Conservation (phyloP, 139 green algal genomes). For the Auxenochlorella pyrenoidosa region DNA sequence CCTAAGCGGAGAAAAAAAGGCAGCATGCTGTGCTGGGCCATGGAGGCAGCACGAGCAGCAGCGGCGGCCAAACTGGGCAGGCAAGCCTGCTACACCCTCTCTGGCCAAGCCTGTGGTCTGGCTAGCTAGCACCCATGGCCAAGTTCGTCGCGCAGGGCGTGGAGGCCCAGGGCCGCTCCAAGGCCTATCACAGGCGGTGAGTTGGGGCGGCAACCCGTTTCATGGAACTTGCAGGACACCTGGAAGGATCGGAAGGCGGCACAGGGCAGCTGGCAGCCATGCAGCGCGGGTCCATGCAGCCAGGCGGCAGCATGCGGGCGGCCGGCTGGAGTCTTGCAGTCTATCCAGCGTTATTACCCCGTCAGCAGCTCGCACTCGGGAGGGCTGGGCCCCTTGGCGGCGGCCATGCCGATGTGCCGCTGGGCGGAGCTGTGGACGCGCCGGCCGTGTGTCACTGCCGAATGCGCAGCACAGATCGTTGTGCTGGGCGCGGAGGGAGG, state of each 20-base stretch:
- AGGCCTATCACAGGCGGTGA: conserved; percentile 66
- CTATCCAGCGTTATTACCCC: background rate
- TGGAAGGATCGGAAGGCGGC: background rate
- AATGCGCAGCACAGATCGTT: background rate
- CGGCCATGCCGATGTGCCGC: conserved; percentile 1
- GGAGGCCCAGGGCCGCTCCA: conserved; percentile 63
- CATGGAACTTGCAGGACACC: background rate
- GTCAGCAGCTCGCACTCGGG: background rate
- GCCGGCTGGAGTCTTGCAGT: too few species aligned
- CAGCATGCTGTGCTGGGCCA: too few species aligned
- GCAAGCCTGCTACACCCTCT: background rate
- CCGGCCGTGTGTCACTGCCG: background rate
- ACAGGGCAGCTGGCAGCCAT: background rate
- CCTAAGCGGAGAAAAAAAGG: too few species aligned
- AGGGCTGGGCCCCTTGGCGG: background rate
- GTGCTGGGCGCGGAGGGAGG: too few species aligned
- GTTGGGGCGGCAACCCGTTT: background rate
- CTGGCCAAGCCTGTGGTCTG: background rate
- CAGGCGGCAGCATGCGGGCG: background rate
- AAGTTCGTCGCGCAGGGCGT: conserved; percentile 61
- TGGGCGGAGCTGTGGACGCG: background rate
- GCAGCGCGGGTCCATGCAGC: background rate
- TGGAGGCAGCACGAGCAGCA: background rate
- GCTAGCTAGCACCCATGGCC: conserved; percentile 14
- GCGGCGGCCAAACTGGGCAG: background rate